Conservation (phyloP, 2,329 filamentous ascomycete genomes). For the Scorias spongiosa region DNA sequence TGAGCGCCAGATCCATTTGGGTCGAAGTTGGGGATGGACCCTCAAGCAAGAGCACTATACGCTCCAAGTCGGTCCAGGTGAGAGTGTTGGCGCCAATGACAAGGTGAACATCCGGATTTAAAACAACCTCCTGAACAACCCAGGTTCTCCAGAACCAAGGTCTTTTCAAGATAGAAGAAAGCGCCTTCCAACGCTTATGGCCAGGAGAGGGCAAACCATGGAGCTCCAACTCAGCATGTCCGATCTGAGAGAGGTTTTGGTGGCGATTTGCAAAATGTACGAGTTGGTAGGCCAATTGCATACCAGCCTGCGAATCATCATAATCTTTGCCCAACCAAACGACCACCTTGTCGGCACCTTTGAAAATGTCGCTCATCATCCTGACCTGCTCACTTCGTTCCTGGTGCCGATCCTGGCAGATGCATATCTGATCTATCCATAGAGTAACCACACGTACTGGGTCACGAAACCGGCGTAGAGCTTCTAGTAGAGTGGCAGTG, state of each 20-base stretch:
- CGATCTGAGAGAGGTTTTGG: not conserved
- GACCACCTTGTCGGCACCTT: slow-evolving; percentile 12
- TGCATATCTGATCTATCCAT: slow-evolving; percentile 20
- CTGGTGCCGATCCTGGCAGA: slow-evolving; percentile 13
- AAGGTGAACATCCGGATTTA: slow-evolving; percentile 16
- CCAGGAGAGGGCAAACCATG: slow-evolving; percentile 14
- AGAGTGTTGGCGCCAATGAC: slow-evolving; percentile 12
- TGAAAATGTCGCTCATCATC: slow-evolving; percentile 19
- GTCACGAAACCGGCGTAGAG: slow-evolving; percentile 14
- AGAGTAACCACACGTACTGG: slow-evolving; percentile 6
- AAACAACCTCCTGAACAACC: slow-evolving; percentile 19
- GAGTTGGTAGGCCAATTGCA: slow-evolving; percentile 15
- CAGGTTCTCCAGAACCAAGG: slow-evolving; percentile 18
- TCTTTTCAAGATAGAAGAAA: slow-evolving; percentile 12
- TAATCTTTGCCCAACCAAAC: slow-evolving; percentile 18
- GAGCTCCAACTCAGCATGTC: slow-evolving; percentile 6
- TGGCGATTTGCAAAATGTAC: slow-evolving; percentile 7
- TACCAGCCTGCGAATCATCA: slow-evolving; percentile 14
- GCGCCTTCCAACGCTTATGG: slow-evolving; percentile 13
- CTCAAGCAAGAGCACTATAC: slow-evolving; percentile 12
- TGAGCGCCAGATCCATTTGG: slow-evolving; percentile 14
- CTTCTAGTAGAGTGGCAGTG: slow-evolving; percentile 14
- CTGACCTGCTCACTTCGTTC: slow-evolving; percentile 18
- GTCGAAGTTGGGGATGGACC: slow-evolving; percentile 10
- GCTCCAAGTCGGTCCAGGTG: slow-evolving; percentile 15